A percentile compares a stretch with the other conserved stretches of the same genome.
These are phyloP conservation scores for Crithidia mellificae DNA, from an alignment of 208 protist genomes.

Conservation along the genomic window DNA sequence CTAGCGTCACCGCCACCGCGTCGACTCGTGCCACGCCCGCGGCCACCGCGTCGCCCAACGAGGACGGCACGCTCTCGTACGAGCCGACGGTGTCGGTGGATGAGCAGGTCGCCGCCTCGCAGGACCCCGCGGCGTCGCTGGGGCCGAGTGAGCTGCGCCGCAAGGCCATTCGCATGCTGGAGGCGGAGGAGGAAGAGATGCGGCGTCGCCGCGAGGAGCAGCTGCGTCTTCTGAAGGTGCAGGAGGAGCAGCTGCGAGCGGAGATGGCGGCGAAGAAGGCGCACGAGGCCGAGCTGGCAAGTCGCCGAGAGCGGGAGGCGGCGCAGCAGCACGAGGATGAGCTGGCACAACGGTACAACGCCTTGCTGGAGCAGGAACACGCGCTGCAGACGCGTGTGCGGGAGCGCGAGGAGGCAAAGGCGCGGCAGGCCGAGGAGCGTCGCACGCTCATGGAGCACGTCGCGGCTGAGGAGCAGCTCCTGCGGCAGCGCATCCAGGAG, in stretches of 20 bases:
- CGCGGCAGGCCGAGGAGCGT: constrained; percentile 39
- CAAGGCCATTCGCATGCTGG: constrained; percentile 76
- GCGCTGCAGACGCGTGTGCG: constrained; percentile 39
- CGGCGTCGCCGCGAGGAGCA: constrained; percentile 43
- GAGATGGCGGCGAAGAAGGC: constrained; percentile 51
- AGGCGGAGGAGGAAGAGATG: constrained; percentile 60
- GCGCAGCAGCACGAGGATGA: constrained; percentile 37
- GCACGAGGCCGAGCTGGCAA: constrained; percentile 60
- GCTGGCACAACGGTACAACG: constrained; percentile 37
- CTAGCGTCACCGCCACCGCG: neutral
- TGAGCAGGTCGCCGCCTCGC: neutral
- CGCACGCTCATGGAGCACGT: constrained; percentile 50
- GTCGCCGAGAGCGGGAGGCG: constrained; percentile 37
- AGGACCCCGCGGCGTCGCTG: constrained; percentile 6
- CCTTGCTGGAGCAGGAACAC: constrained; percentile 42
- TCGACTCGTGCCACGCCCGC: neutral
- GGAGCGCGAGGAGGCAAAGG: constrained; percentile 32
- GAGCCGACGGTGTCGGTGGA: constrained; percentile 29
- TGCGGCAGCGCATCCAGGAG: constrained; percentile 52
- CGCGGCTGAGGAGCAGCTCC: constrained; percentile 63
- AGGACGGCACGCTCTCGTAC: constrained; percentile 30
- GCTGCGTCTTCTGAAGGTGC: constrained; percentile 33
- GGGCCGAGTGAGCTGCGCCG: constrained; percentile 41
- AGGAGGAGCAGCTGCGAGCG: constrained; percentile 36
- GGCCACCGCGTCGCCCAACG: neutral